phyloP scores from a whole-genome alignment of 2,329 filamentous ascomycete species.

The Arthrobotrys megalospora region DNA sequence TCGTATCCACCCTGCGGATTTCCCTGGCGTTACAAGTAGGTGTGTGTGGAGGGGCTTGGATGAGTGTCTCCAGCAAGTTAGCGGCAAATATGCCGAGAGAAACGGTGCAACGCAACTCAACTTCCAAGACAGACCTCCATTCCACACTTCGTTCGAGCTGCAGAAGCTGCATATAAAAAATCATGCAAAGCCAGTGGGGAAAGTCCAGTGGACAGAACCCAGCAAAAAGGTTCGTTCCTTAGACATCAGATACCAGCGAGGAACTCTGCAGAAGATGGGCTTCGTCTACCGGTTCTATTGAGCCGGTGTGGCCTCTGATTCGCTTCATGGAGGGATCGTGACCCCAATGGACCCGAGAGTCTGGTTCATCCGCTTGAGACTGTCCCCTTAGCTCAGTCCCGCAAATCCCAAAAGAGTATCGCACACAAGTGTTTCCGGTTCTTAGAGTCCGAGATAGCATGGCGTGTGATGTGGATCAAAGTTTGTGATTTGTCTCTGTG shows the following conservation, averaged over 20 bases:
- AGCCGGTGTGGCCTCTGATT: constrained; percentile 60
- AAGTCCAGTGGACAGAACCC: constrained; percentile 13
- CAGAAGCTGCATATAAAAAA: constrained; percentile 48
- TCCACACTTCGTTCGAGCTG: constrained; percentile 33
- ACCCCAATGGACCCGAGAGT: constrained; percentile 61
- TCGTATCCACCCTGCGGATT: constrained; percentile 42
- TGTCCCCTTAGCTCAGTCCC: constrained; percentile 61
- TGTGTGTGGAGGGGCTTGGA: constrained; percentile 21
- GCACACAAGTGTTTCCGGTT: constrained; percentile 58
- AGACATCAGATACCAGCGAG: constrained; percentile 15
- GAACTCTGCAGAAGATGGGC: constrained; percentile 52
- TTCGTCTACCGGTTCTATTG: constrained; percentile 49
- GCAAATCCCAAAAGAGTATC: constrained; percentile 62
- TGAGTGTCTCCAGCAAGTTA: constrained; percentile 35
- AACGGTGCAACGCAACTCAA: constrained; percentile 60
- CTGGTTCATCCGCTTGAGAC: constrained; percentile 60
- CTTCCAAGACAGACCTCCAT: constrained; percentile 40
- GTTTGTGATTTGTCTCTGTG: constrained; percentile 61
- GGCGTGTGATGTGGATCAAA: constrained; percentile 61
- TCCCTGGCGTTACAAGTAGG: constrained; percentile 37
- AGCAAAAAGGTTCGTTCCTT: constrained; percentile 22
- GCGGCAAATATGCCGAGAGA: constrained; percentile 57
- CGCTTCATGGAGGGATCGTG: constrained; percentile 60
- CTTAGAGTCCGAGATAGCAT: constrained; percentile 61
- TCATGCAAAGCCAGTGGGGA: constrained; percentile 12